Conservation (phyloP, 2,329 filamentous ascomycete genomes). For the Botrytis porri region DNA sequence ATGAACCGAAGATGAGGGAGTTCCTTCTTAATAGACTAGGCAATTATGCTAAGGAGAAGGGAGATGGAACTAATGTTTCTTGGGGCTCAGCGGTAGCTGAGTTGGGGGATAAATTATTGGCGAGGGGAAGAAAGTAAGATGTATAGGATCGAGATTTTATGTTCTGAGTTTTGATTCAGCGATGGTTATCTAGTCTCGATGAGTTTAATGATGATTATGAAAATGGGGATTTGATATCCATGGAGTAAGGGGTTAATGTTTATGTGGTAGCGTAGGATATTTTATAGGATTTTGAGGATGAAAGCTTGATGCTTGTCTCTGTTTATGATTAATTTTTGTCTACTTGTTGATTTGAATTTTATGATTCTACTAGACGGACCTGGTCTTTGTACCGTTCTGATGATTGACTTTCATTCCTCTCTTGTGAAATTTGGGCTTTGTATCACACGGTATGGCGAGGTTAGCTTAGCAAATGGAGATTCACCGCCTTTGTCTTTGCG, state of each 20-base stretch:
- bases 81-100: conserved; percentile 58
- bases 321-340: background rate
- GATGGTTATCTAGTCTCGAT: background rate
- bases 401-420: background rate
- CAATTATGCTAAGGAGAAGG: conserved; percentile 32
- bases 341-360: background rate
- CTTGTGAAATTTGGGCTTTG: background rate
- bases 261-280: background rate
- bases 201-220: background rate
- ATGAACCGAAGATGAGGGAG: conserved; percentile 70
- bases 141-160: background rate
- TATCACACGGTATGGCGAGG: background rate
- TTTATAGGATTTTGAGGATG: background rate
- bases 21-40: conserved; percentile 59
- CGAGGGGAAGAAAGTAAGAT: conserved; percentile 50
- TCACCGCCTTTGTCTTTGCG: background rate
- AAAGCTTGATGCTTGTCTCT: background rate
- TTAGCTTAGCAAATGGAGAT: background rate
- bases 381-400: background rate
- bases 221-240: background rate
- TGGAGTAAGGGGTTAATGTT: background rate
- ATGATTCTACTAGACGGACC: background rate
- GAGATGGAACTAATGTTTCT: conserved; percentile 37
- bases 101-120: conserved; percentile 53
- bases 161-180: background rate